Base-by-base conservation (phyloP, 2,329 filamentous ascomycete genomes). In the Ophiostoma novo-ulmi region DNA sequence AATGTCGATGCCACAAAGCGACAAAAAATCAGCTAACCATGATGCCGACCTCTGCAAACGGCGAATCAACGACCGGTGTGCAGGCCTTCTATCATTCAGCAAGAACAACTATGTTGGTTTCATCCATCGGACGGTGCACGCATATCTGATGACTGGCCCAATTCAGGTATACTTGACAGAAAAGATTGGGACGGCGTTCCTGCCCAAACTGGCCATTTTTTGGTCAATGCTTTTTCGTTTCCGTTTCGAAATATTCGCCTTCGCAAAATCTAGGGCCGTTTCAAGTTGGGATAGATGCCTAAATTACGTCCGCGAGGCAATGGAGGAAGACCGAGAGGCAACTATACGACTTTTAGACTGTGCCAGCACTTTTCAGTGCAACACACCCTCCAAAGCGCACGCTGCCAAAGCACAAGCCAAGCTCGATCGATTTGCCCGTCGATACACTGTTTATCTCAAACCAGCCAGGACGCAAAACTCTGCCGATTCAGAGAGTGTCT, bases 71-170 rank as follows among this genome's bases (percentile, higher is more conserved):
- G 63, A 38, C 5, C 17, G 63, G 3, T 65, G 63, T 17, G 35
- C 20, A 11, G 63, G 63, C 7, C 63, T 65, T 3, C 13, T 65
- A 5, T n/a, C 35, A 4, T 38, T 65, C 2, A 10, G 11, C 11
- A 36, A 5, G 14, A 1, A 3, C 17, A 35, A 14, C 8, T 13
- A 0, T 17, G n/a, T 14, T 14, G 7, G 8, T 5, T 65, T 65
- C 36, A 65, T 65, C 17, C 63, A 65, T 35, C 63, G 63, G 20
- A 65, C 35, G 26, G 63, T 65, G 35, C n/a, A 38, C 11, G 17
- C 17, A 1, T 65, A 11, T 17, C n/a, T 65, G 36, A 38, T 38
- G 35, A 65, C 63, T 11, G 26, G 11, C 3, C 35, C 26, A 41
- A 41, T 65, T 17, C 63, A 65, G n/a, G 20, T 22, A 7, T 4